These are phyloP conservation scores for Micractinium sp. DNA, from an alignment of 139 green algal species.

Conservation along the genomic window DNA sequence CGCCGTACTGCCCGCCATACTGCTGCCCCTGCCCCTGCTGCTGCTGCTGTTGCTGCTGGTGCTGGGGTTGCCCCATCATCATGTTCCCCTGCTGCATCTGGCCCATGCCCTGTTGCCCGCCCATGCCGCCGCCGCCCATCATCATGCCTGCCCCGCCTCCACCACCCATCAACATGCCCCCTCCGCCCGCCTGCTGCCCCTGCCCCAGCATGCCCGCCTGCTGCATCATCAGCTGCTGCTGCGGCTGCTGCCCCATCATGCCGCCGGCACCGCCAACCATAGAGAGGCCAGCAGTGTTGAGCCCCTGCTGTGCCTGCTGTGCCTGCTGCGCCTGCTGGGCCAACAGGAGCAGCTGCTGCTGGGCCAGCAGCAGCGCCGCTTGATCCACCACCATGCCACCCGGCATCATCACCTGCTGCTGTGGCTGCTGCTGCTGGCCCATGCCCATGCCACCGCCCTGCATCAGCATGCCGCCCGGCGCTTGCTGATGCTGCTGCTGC, in stretches of 20 bases:
- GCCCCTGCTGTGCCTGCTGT: not conserved
- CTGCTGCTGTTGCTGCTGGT: not conserved
- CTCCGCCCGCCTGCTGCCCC: not conserved
- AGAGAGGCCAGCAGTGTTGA: not conserved
- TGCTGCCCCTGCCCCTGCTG: not conserved
- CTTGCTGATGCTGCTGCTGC: not conserved
- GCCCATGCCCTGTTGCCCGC: not conserved
- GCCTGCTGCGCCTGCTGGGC: not conserved
- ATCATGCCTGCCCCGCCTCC: not conserved
- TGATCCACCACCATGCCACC: not conserved
- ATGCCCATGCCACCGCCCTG: not conserved
- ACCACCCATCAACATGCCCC: not conserved
- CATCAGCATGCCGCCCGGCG: not conserved
- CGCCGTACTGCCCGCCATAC: not conserved
- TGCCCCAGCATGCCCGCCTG: not conserved
- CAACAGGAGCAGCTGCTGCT: conserved; percentile 22
- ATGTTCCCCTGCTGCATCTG: not conserved
- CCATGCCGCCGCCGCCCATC: not conserved
- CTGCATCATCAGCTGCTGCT: conserved; percentile 10
- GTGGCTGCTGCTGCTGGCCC: not conserved
- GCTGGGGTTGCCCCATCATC: not conserved
- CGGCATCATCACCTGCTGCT: not conserved
- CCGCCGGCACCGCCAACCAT: not conserved
- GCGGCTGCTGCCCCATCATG: not conserved
- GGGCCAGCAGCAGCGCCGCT: not conserved